Conservation (phyloP, 306 rosid genomes). For the Pterocarpus santalinus region DNA sequence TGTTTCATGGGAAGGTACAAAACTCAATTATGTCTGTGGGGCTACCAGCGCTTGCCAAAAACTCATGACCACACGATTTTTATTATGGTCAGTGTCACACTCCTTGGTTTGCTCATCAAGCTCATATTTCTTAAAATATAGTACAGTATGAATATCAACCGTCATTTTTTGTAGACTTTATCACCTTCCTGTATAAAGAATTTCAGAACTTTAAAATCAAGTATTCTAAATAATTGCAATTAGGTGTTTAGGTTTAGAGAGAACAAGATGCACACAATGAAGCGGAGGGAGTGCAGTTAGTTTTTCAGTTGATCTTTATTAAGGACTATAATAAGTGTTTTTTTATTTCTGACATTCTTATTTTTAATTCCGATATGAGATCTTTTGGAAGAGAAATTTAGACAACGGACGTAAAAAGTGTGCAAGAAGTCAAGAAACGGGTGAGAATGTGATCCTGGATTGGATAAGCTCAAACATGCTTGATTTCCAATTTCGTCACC, state of each 20-base stretch:
- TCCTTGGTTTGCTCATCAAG: not conserved
- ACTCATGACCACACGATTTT: not conserved
- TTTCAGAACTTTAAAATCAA: too few relatives aligned
- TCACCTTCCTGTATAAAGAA: too few relatives aligned
- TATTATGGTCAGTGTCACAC: not conserved
- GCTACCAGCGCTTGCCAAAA: not conserved
- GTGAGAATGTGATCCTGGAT: not conserved
- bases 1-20: not conserved
- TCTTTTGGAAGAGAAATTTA: not conserved
- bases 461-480: not conserved
- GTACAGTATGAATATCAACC: not conserved
- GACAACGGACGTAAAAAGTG: not conserved
- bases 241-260: too few relatives aligned
- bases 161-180: not conserved
- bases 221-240: not conserved
- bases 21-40: not conserved
- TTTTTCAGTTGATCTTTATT: too few relatives aligned
- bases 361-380: too few relatives aligned
- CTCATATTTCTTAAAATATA: not conserved
- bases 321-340: too few relatives aligned
- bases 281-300: too few relatives aligned
- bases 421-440: not conserved
- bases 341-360: not conserved
- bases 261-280: too few relatives aligned
- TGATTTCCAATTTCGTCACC: not conserved